A percentile compares a stretch with the other conserved stretches of the same genome.
These are phyloP conservation scores for Leishmania braziliensis DNA, from an alignment of 208 protist genomes.

Conservation along the genomic window DNA sequence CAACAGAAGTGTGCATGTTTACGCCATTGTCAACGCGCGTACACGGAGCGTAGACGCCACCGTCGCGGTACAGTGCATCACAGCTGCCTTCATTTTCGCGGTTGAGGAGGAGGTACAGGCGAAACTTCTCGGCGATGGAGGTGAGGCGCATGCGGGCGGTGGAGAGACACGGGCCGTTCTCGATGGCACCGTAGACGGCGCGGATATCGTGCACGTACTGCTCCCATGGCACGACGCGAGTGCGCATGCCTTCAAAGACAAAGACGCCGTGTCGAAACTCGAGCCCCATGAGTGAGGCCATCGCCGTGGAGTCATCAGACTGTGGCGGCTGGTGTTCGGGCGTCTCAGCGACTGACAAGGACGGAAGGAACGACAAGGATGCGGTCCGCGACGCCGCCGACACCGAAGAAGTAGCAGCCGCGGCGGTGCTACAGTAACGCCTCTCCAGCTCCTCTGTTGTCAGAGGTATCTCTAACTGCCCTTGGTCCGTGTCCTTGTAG, in stretches of 20 bases:
- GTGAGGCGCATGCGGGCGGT: conserved; percentile 75
- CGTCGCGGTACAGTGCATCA: conserved; percentile 51
- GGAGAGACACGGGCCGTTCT: conserved; percentile 87
- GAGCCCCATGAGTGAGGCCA: conserved; percentile 21
- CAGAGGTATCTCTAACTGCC: conserved; percentile 47
- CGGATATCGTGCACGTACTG: conserved; percentile 73
- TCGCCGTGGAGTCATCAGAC: background rate
- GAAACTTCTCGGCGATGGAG: conserved; percentile 79
- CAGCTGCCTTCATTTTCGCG: conserved; percentile 57
- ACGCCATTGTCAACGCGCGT: conserved; percentile 81
- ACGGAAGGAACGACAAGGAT: background rate
- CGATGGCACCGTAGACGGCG: conserved; percentile 70
- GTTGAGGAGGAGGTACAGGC: conserved; percentile 85
- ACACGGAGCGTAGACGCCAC: conserved; percentile 68
- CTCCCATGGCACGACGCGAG: conserved; percentile 71
- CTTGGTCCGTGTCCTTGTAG: conserved; percentile 82
- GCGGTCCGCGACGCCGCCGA: background rate
- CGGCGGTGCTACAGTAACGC: background rate
- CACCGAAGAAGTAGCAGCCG: background rate
- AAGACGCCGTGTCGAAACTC: conserved; percentile 56
- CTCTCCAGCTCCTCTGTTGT: conserved; percentile 37
- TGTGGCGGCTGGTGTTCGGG: background rate
- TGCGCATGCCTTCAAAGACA: conserved; percentile 61
- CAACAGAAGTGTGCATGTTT: conserved; percentile 58
- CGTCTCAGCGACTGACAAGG: background rate